phyloP scores from a whole-genome alignment of 2,329 filamentous ascomycete species.

The Xylariomycetidae sp. region DNA sequence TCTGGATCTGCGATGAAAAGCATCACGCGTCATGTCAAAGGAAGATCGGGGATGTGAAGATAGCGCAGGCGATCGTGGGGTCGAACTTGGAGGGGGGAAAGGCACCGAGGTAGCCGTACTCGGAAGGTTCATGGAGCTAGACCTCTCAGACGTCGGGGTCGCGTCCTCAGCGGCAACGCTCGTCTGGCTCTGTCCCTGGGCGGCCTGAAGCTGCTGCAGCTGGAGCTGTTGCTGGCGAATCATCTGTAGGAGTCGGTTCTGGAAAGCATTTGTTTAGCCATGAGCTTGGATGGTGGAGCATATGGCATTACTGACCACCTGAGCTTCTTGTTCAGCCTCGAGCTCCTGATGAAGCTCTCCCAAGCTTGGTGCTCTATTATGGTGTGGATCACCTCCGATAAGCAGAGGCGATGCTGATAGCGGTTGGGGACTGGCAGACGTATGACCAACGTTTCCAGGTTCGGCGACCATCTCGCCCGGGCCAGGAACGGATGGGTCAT shows the following conservation, averaged over 20 bases:
- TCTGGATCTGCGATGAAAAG: constrained; percentile 52
- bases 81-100: constrained; percentile 36
- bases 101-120: constrained; percentile 30
- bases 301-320: constrained; percentile 52
- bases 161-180: constrained; percentile 47
- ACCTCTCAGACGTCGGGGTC: constrained; percentile 41
- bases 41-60: constrained; percentile 52
- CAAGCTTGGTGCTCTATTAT: constrained; percentile 64
- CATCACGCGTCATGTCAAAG: constrained; percentile 53
- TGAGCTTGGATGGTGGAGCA: neutral
- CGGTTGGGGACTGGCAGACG: constrained; percentile 40
- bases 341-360: constrained; percentile 76
- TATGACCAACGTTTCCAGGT: constrained; percentile 29
- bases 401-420: constrained; percentile 43
- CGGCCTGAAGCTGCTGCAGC: constrained; percentile 54
- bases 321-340: constrained; percentile 73
- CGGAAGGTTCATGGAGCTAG: constrained; percentile 31
- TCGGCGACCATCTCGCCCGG: constrained; percentile 64
- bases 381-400: constrained; percentile 48
- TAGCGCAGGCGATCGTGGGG: constrained; percentile 47
- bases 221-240: constrained; percentile 73
- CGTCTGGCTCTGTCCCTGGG: constrained; percentile 35
- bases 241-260: constrained; percentile 74
- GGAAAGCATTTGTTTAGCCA: constrained; percentile 6
- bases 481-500: constrained; percentile 62